Evolutionary conservation across 352 stramenopile genomes (phyloP), one percentile per base, ranked within the genome.

Genomic region (Elongisporangium prolatum): DNA sequence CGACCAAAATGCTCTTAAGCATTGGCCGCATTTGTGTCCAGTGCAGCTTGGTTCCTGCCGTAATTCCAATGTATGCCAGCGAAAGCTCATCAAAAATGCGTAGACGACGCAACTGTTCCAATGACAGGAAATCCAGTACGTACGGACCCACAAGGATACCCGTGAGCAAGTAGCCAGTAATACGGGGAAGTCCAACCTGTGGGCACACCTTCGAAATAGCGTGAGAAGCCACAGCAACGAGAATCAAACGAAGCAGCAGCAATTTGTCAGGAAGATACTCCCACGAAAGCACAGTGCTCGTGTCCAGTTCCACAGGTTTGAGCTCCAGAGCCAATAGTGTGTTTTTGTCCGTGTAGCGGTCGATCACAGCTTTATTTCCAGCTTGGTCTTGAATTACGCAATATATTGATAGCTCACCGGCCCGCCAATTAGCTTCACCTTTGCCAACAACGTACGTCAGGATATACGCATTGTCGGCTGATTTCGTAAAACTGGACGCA

Each of bases 121-220:
- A 69, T 3, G 63, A 71, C 18, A 89, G 59, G 4, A 87, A 72
- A 21, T 82, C 80, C 21, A 88, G 62, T 28, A 86, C 75, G 56
- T 85, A 88, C 21, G 80, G 80, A n/a, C 80, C 80, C 4, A 82
- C 72, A 17, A 89, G 37, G 21, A 89, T 83, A 8, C 80, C 80
- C 2, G 77, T 89, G 28, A 82, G 56, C 28, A 89, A 72, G 56
- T 89, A 89, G 7, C 80, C 80, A 7, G 80, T 82, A 60, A 89
- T 89, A 7, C 69, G 77, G 2, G 80, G 80, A 6, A 89, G 60
- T 2, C 79, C 79, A 21, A 89, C 57, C 53, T 80, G 71, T 6
- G 79, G 79, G 57, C 70, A 87, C 10, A 84, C 64, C 58, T 84
- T 74, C 9, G 76, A 80, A 56, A 89, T 86, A 34, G 71, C 72